Conservation (phyloP, 2,329 filamentous ascomycete species). For the Chrysosporium keratinophilum region DNA sequence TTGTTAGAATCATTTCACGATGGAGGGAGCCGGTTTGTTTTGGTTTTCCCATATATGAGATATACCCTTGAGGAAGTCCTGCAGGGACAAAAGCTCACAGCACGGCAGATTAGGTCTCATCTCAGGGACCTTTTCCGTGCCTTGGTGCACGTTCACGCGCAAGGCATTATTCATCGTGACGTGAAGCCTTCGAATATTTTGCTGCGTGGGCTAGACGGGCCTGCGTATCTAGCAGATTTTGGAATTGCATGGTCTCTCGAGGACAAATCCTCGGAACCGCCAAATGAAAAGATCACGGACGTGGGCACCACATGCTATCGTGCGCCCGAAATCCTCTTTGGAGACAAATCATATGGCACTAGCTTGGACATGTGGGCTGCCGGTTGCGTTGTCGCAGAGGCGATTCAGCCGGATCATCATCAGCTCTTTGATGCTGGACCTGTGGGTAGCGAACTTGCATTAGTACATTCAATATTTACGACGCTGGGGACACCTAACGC, state of each 20-base stretch:
- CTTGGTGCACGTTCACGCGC: slow-evolving; percentile 58
- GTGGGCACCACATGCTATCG: slow-evolving; percentile 89
- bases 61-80: slow-evolving; percentile 62
- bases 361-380: slow-evolving; percentile 82
- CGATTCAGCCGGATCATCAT: slow-evolving; percentile 45
- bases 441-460: slow-evolving; percentile 78
- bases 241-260: slow-evolving; percentile 75
- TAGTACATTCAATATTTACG: slow-evolving; percentile 88
- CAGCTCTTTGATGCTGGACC: slow-evolving; percentile 79
- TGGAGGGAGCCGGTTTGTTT: slow-evolving; percentile 60
- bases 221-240: slow-evolving; percentile 79
- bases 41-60: slow-evolving; percentile 77
- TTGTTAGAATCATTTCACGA: slow-evolving; percentile 62
- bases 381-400: slow-evolving; percentile 73
- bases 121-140: slow-evolving; percentile 61
- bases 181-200: slow-evolving; percentile 88
- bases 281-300: slow-evolving; percentile 68
- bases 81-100: slow-evolving; percentile 33
- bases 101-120: slow-evolving; percentile 37
- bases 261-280: slow-evolving; percentile 49
- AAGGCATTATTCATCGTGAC: slow-evolving; percentile 81
- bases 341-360: slow-evolving; percentile 59
- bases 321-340: slow-evolving; percentile 82
- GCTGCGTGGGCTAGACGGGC: slow-evolving; percentile 54
- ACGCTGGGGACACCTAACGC: slow-evolving; percentile 75